phyloP scores from a whole-genome alignment of 108 stramenopile species.

The Pelagomonas calceolata region DNA sequence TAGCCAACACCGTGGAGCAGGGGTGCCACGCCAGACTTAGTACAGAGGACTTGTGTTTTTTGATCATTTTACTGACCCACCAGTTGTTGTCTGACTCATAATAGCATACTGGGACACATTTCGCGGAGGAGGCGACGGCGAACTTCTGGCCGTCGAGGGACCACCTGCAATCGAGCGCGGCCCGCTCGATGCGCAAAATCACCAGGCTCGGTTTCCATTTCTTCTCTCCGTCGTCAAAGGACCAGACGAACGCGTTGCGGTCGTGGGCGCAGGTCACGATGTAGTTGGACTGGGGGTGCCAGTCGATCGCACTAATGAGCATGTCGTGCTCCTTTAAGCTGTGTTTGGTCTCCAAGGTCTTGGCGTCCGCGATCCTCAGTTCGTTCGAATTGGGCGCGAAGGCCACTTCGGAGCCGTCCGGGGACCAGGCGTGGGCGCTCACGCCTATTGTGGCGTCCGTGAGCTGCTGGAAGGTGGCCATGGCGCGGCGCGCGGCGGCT shows the following conservation, averaged over 20 bases:
- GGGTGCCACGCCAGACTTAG: conserved; percentile 36
- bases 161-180: conserved; percentile 47
- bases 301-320: conserved; percentile 43
- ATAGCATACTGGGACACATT: conserved; percentile 41
- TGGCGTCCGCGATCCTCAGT: conserved; percentile 31
- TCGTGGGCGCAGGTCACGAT: conserved; percentile 56
- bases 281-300: conserved; percentile 41
- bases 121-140: conserved; percentile 43
- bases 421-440: conserved; percentile 34
- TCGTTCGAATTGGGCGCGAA: conserved; percentile 36
- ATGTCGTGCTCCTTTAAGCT: conserved; percentile 44
- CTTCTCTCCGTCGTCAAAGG: conserved; percentile 19
- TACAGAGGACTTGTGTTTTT: conserved; percentile 51
- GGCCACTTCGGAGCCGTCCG: conserved; percentile 22
- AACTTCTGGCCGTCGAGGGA: conserved; percentile 44
- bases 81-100: conserved; percentile 41
- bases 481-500: no score
- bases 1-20: conserved; percentile 37
- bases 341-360: conserved; percentile 17
- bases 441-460: conserved; percentile 26
- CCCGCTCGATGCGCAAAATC: conserved; percentile 45
- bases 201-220: conserved; percentile 38
- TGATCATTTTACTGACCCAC: conserved; percentile 51
- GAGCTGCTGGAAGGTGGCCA: conserved; percentile 18
- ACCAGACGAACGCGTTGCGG: conserved; percentile 56